These are phyloP conservation scores for Cylindrotheca fusiformis DNA, from an alignment of 108 stramenopile genomes.

Conservation along the genomic window DNA sequence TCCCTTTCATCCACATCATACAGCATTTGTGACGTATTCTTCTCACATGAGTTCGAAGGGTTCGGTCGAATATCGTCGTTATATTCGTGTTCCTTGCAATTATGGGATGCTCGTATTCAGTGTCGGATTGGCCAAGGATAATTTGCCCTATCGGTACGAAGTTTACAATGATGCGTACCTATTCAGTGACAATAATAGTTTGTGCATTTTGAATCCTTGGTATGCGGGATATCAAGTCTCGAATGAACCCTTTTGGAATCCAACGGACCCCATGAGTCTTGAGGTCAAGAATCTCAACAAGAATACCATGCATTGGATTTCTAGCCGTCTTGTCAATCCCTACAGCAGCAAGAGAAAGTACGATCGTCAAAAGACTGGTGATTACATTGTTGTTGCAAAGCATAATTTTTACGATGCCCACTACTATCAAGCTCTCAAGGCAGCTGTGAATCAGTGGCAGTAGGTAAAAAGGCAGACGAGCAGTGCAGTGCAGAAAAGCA, in stretches of 20 bases:
- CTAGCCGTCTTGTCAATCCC: background rate
- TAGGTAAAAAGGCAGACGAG: no score
- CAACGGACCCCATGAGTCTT: constrained; percentile 10
- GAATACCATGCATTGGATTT: background rate
- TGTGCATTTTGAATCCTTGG: constrained; percentile 30
- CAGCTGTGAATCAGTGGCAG: constrained; percentile 23
- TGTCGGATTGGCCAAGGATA: constrained; percentile 21
- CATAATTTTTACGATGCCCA: constrained; percentile 25
- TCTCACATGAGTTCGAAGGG: background rate
- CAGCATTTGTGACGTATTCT: background rate
- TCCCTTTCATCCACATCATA: background rate
- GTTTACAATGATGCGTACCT: constrained; percentile 40
- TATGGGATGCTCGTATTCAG: constrained; percentile 38
- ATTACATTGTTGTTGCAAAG: constrained; percentile 30
- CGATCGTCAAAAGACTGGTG: constrained; percentile 13
- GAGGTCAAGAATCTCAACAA: background rate
- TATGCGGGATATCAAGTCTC: constrained; percentile 30
- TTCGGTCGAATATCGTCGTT: constrained; percentile 17
- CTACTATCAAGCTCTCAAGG: constrained; percentile 29
- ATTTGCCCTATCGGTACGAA: constrained; percentile 27
- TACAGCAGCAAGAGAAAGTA: background rate
- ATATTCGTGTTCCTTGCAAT: constrained; percentile 33
- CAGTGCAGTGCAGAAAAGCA: no score
- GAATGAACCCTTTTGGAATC: constrained; percentile 14
- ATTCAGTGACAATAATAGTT: constrained; percentile 22